Evolutionary conservation across 1,284 basidiomycete species (phyloP), one percentile per base, ranked within the genome.

Genomic region (Ustilago vetiveriae): DNA sequence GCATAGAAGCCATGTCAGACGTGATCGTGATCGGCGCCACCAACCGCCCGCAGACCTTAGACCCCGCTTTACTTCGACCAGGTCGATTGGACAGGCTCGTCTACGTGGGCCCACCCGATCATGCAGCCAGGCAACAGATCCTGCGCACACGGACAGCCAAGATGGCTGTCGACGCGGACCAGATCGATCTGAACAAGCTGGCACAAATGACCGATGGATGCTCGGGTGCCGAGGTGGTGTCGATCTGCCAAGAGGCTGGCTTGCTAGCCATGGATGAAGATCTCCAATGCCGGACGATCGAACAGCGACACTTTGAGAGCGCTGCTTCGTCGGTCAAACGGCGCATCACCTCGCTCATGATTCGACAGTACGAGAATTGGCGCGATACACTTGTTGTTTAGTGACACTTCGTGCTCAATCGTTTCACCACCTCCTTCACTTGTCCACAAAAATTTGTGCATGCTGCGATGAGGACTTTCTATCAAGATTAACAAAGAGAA

Each of bases 1-100:
- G 96, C 13, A 91, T 98, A 2, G 92, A 98, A 82, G 91, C 93
- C 82, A 85, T 97, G 19, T 85, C 90, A 4, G 92, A 94, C 1
- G 96, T 98, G 14, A 93, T 93, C 0, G 88, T 98, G 32, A 88
- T 99, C 4, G 96, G 94, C 1, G 96, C 96, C 0, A 98, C 96
- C 5, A 98, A 99, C 81, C 85, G 94, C 48, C 96, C 96, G 1
- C 93, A 97, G 62, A 88, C 90, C 16, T 90, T 99, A 30, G 96
- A 98, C 79, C 87, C 93, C 13, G 96, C 96, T 0, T 83, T 98
- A 30, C 91, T 97, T 87, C 88, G 96, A 8, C 94, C 96, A 6
- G 96, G 96, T 22, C 87, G 96, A 24, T 85, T 99, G n/a, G 96
- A 98, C 82, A 88, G 94, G 21, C 91, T 98, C 43, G 83, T 99